These are phyloP conservation scores for Metroxylon sagu DNA, from an alignment of 176 grass and related monocot genomes.

Conservation along the genomic window DNA sequence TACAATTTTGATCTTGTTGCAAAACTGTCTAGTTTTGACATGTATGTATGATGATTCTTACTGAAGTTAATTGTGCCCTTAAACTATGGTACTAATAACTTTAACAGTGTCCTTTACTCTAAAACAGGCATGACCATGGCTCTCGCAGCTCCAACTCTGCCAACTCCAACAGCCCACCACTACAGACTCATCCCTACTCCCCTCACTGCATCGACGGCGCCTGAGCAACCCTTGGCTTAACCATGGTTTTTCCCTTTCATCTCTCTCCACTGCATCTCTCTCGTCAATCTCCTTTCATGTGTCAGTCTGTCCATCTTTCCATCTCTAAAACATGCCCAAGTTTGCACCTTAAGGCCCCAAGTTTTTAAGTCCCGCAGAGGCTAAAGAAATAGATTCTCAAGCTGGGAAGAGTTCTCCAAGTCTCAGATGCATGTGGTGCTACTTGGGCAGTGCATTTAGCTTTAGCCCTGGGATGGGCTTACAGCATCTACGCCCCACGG, in stretches of 20 bases:
- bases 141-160: slow-evolving; percentile 18
- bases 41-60: too few species aligned
- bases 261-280: slow-evolving; percentile 8
- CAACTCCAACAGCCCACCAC: slow-evolving; percentile 11
- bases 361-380: slow-evolving; percentile 40
- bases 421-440: slow-evolving; percentile 40
- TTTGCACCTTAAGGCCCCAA: slow-evolving; percentile 26
- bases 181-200: slow-evolving; percentile 18
- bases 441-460: slow-evolving; percentile 30
- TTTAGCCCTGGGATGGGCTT: slow-evolving; percentile 80
- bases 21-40: too few species aligned
- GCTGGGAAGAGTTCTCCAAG: slow-evolving; percentile 17
- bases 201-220: slow-evolving; percentile 3
- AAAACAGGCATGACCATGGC: slow-evolving; percentile 23
- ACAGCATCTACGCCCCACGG: slow-evolving; percentile 56
- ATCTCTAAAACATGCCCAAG: slow-evolving; percentile 13
- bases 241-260: slow-evolving; percentile 7
- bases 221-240: slow-evolving; percentile 21
- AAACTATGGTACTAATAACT: slow-evolving; percentile 2
- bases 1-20: too few species aligned
- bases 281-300: slow-evolving; percentile 35
- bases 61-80: slow-evolving; percentile 19
- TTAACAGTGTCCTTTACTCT: slow-evolving; percentile 10
- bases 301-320: too few species aligned
- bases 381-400: not conserved